Evolutionary conservation across 2,329 filamentous ascomycete genomes (phyloP), one percentile per base, ranked within the genome.

Genomic region (Cryphonectria naterciae): DNA sequence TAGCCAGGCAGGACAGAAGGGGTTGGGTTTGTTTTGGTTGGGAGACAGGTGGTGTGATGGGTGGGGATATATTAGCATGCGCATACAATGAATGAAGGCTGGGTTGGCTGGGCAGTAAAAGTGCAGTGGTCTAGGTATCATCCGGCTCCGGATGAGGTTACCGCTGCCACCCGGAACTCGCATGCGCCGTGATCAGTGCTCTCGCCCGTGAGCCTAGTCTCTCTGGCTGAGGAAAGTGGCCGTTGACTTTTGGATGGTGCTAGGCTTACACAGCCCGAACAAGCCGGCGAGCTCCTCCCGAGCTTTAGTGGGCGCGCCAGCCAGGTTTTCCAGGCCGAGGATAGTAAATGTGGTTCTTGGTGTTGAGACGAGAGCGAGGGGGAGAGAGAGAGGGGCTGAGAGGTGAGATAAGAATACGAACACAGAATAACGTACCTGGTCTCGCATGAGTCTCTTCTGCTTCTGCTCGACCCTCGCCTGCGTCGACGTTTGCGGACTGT

Each of bases 91-190:
- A 10, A 37, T 4, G 7, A 39, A 22, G 4, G 41, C 10, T 13
- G 4, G 41, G 5, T 13, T 15, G 41, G 11, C 1, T 46, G 43
- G 43, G 43, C 43, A 46, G 43, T 46, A 46, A 46, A 46, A 19
- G 5, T n/a, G 46, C 46, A n/a, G 46, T 66, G 32, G 43, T 37
- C 35, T 11, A 35, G 49, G 49, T 43, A 58, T 28, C 65, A 67
- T 58, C 35, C 49, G 65, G 22, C 19, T 37, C 65, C 65, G 65
- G 65, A 67, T 58, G 52, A 58, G 65, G 52, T 54, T 67, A 67
- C 65, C 65, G 49, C 28, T 58, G 49, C 64, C 28, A 22, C 10
- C 19, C 64, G 35, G 64, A 56, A 39, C 32, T 11, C 37, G 52
- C 65, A 25, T 28, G 49, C 64, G 64, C 49, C 49, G 37, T 46